Base-by-base conservation (phyloP, 1,284 basidiomycete genomes). In the Phylloboletellus chloephorus region DNA sequence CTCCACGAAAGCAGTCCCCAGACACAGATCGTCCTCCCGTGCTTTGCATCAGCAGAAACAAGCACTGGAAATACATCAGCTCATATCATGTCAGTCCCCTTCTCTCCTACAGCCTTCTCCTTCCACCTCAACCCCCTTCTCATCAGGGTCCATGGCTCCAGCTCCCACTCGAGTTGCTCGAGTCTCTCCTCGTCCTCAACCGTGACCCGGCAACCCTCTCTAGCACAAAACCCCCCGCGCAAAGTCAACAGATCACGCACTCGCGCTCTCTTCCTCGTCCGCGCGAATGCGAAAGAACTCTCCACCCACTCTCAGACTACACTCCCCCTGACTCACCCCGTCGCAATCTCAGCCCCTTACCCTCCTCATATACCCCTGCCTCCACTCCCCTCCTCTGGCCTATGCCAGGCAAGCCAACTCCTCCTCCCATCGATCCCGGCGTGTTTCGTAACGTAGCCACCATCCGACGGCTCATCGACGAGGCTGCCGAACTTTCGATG, bases 11-110 rank as follows among this genome's bases (percentile, higher is more conserved):
- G 26, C 47, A 25, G n/a, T 51, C 64, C 22, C 57, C 63, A 15
- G 71, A 67, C 7, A 49, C 60, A 36, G 61, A 64, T 23, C 67
- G 65, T 41, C 76, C 76, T 12, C 70, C 78, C 2, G 76, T 84
- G 25, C 71, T 88, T 4, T 85, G 81, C 57, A 88, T 88, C 52
- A 86, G 82, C 66, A 76, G 85, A 51, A 88, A 88, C 65, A 89
- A 89, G 59, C 86, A 89, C 55, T 88, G 86, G 86, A 75, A 79
- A 21, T 88, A 89, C 54, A 88, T 89, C 63, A 86, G 82, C 60
- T 88, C 87, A 17, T 89, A 88, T 60, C 87, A 89, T 63, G 86
- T 88, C 65, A 44, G 80, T 78, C 28, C 33, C 17, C 30, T 25
- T 31, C 21, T 25, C 16, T 16, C 13, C 17, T 16, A 32, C 20